Evolutionary conservation across 805 yeast species (phyloP), one percentile per base, ranked within the genome.

Genomic region (Brettanomyces naardenensis): DNA sequence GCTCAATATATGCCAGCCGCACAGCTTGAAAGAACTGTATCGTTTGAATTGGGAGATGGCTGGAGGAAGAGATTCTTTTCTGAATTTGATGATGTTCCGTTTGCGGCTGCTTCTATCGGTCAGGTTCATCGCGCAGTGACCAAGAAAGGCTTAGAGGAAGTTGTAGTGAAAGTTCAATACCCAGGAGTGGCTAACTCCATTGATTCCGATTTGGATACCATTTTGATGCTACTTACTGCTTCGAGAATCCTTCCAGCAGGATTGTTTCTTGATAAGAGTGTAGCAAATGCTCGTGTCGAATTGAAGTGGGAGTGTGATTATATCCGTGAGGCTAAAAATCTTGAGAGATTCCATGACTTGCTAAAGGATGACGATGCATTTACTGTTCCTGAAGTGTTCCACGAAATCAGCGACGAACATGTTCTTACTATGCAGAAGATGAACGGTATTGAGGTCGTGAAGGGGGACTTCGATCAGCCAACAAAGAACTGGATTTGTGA

Each of bases 231-330:
- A 26, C 65, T 92, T 47, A 80, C 94, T 4, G 97, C 97, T 3
- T 82, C 95, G 13, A 68, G 87, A 20, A 62, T 92, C 43, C 66
- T 92, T 32, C 98, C 98, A 15, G 81, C 84, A 33, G 98, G 98
- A 0, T 67, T 92, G 48, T 92, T 87, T 53, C 69, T 94, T 32
- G 97, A 92, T 47, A 84, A 81, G 49, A 86, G 97, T 18, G 78
- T 92, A 40, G 95, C 83, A 18, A 90, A 88, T 59, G 97, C 98
- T 1, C 72, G 98, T 47, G 75, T 75, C 14, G 98, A 92, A 58
- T 68, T 92, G 47, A 88, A 87, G 49, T 90, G 97, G 97, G 98
- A 92, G 62, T 90, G 97, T 62, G 97, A 92, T 61, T 92, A 92
- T 55, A 61, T 79, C 19, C 75, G 97, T 46, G 98, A 92, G 59